phyloP scores from a whole-genome alignment of 176 grass and related monocot species.

The Carex scoparia region DNA sequence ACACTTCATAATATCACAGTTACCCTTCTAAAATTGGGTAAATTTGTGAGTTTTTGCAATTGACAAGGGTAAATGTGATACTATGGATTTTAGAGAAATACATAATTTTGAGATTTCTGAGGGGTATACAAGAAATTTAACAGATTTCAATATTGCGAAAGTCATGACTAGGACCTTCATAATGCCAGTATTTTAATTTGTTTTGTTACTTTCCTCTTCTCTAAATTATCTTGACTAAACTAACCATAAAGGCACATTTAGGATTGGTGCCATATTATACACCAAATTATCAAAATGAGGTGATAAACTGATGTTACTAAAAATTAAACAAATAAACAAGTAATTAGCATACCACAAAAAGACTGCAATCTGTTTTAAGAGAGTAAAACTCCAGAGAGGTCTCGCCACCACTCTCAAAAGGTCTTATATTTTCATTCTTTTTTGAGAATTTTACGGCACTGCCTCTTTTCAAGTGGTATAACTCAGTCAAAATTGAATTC shows the following conservation, averaged over 20 bases:
- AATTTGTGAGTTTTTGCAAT: too few species aligned
- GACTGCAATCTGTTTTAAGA: conserved; percentile 71
- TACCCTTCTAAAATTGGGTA: too few species aligned
- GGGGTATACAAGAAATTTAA: background rate
- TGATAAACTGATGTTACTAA: background rate
- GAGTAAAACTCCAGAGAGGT: conserved; percentile 92
- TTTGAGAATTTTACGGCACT: conserved; percentile 80
- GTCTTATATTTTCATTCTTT: conserved; percentile 84
- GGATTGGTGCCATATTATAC: background rate
- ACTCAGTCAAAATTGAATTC: conserved; percentile 61
- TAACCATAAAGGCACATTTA: background rate
- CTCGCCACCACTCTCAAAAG: conserved; percentile 85
- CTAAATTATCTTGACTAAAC: background rate
- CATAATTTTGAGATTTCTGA: too few species aligned
- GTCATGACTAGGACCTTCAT: background rate
- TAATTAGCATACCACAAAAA: conserved; percentile 56
- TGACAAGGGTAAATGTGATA: too few species aligned
- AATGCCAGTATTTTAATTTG: background rate
- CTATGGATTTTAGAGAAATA: too few species aligned
- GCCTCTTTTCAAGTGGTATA: conserved; percentile 78
- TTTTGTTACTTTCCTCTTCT: background rate
- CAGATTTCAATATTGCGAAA: background rate
- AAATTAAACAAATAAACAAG: background rate
- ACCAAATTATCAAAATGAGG: too few species aligned
- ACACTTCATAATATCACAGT: too few species aligned